A percentile compares a stretch with the other conserved stretches of the same genome.
Evolutionary conservation across 1,139 yeast genomes (phyloP).

Genomic region (Magnusiomyces paraingens): DNA sequence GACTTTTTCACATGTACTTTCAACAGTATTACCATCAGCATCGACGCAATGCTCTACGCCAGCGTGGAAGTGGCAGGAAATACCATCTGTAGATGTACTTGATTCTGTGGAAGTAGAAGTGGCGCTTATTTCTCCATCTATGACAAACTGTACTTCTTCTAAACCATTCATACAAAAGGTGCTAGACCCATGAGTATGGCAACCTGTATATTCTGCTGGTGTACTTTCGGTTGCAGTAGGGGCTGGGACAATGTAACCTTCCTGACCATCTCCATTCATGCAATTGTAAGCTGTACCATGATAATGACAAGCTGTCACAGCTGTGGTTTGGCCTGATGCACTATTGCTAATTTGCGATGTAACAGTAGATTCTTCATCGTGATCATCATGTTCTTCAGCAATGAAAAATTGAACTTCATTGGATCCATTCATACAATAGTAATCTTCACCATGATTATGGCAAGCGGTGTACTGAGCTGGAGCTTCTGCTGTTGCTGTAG

Average conservation of each 20-base stretch:
- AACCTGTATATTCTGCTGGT: slow-evolving; percentile 30
- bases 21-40: slow-evolving; percentile 20
- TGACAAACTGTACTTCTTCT: slow-evolving; percentile 29
- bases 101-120: slow-evolving; percentile 18
- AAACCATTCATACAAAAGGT: slow-evolving; percentile 27
- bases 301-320: slow-evolving; percentile 32
- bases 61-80: slow-evolving; percentile 37
- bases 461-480: slow-evolving; percentile 11
- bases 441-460: slow-evolving; percentile 5
- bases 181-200: slow-evolving; percentile 32
- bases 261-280: slow-evolving; percentile 30
- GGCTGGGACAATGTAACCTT: slow-evolving; percentile 33
- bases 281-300: slow-evolving; percentile 32
- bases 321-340: slow-evolving; percentile 16
- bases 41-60: slow-evolving; percentile 39
- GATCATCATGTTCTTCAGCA: background rate
- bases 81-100: slow-evolving; percentile 14
- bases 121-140: slow-evolving; percentile 14
- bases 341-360: background rate
- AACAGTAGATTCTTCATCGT: background rate
- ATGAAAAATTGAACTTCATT: slow-evolving; percentile 8
- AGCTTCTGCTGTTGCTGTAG: slow-evolving; percentile 11
- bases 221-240: slow-evolving; percentile 26
- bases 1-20: slow-evolving; percentile 16
- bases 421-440: slow-evolving; percentile 7